Evolutionary conservation across 2,329 filamentous ascomycete species (phyloP).

Genomic region (Xylaria sp.): DNA sequence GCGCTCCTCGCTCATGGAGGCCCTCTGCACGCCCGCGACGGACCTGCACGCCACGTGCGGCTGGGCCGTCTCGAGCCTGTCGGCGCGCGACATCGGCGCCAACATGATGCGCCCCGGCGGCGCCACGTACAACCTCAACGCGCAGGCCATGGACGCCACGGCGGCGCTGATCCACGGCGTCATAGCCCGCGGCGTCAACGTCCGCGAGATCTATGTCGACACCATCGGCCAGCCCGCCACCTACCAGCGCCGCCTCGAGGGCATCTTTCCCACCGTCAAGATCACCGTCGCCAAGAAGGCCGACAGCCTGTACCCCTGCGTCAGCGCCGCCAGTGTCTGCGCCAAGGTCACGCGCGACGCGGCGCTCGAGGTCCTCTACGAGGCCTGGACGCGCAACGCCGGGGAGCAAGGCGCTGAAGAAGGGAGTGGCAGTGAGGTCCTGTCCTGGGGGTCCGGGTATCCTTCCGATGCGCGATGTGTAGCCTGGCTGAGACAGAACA

Average conservation of each 20-base stretch:
- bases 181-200: slow-evolving; percentile 79
- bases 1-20: slow-evolving; percentile 75
- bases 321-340: slow-evolving; percentile 92
- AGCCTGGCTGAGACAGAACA: slow-evolving; percentile 83
- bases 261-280: slow-evolving; percentile 80
- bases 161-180: slow-evolving; percentile 83
- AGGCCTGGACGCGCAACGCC: slow-evolving; percentile 55
- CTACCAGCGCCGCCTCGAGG: slow-evolving; percentile 87
- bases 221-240: slow-evolving; percentile 85
- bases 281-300: slow-evolving; percentile 91
- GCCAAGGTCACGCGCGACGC: slow-evolving; percentile 96
- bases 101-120: slow-evolving; percentile 75
- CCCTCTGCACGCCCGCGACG: slow-evolving; percentile 72
- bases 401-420: slow-evolving; percentile 43
- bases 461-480: slow-evolving; percentile 86
- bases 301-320: slow-evolving; percentile 90
- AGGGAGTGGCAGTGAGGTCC: slow-evolving; percentile 54
- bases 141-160: slow-evolving; percentile 94
- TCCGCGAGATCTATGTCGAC: slow-evolving; percentile 93
- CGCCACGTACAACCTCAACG: slow-evolving; percentile 86
- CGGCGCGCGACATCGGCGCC: slow-evolving; percentile 83
- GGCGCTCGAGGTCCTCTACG: slow-evolving; percentile 83
- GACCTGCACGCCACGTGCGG: slow-evolving; percentile 68
- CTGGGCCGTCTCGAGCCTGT: slow-evolving; percentile 85
- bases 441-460: slow-evolving; percentile 90